Evolutionary conservation across 108 stramenopile species (phyloP).

Genomic region (Stephanodiscus triporus): DNA sequence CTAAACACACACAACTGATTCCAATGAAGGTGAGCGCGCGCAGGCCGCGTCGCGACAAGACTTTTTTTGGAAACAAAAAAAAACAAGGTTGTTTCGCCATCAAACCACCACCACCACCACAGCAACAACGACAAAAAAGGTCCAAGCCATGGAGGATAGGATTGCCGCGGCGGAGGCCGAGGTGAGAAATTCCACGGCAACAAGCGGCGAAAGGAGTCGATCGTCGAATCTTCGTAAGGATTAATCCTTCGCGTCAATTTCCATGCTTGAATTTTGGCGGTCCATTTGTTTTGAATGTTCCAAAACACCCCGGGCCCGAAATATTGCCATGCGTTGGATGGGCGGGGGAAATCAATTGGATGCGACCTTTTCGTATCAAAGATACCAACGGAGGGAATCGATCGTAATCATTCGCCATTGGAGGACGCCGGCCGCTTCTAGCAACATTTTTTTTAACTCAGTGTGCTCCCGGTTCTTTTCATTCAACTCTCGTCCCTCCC

Average conservation of each 20-base stretch:
- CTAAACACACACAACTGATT: too few relatives aligned
- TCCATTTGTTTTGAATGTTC: not conserved
- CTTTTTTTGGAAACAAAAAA: too few relatives aligned
- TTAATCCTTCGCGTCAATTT: not conserved
- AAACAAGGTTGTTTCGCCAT: too few relatives aligned
- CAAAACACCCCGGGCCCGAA: not conserved
- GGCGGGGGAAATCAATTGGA: not conserved
- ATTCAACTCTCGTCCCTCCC: not conserved
- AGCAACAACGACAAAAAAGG: too few relatives aligned
- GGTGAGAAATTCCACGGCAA: conserved; percentile 23
- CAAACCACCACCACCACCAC: too few relatives aligned
- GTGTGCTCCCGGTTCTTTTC: not conserved
- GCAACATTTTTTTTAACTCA: not conserved
- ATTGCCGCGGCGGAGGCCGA: conserved; percentile 49
- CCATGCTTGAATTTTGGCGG: not conserved
- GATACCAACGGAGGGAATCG: not conserved
- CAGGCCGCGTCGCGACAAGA: too few relatives aligned
- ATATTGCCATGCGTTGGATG: not conserved
- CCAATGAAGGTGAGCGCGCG: too few relatives aligned
- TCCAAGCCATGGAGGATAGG: conserved; percentile 32
- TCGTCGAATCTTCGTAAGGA: not conserved
- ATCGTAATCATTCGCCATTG: not conserved
- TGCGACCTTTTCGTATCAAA: not conserved
- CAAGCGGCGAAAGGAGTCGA: not conserved
- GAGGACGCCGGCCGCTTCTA: not conserved